Conservation (phyloP, 345 rosid species). For the Triadica sebifera region DNA sequence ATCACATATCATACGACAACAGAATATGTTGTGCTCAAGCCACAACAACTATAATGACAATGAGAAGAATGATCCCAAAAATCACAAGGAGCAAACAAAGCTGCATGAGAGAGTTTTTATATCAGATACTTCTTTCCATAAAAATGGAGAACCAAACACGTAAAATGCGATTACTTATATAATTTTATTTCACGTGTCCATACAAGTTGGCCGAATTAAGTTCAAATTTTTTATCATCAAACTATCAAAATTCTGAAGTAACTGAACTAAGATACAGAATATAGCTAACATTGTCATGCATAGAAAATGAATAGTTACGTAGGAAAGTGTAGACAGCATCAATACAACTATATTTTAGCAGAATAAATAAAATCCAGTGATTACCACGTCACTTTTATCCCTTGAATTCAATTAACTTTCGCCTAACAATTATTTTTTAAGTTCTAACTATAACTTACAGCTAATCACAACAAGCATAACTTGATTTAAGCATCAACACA, state of each 20-base stretch:
- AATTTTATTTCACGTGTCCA: neutral
- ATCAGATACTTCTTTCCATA: neutral
- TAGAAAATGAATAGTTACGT: no score
- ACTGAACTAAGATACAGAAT: no score
- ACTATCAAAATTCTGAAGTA: no score
- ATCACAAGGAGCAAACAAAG: conserved; percentile 63
- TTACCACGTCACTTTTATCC: neutral
- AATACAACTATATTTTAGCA: neutral
- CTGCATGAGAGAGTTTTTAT: conserved; percentile 38
- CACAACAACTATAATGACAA: conserved; percentile 53
- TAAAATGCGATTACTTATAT: neutral
- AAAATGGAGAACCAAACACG: neutral
- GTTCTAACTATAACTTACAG: neutral
- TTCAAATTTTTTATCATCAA: no score
- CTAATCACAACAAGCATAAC: neutral
- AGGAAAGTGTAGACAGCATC: no score
- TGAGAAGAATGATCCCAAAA: conserved; percentile 61
- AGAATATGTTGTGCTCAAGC: conserved; percentile 33
- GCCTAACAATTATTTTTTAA: neutral
- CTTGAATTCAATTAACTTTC: neutral
- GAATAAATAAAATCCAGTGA: neutral
- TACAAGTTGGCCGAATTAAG: no score
- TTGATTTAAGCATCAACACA: neutral
- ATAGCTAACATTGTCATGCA: no score
- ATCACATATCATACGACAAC: neutral